These are phyloP conservation scores for Aspergillus melleus DNA, from an alignment of 2,329 filamentous ascomycete species.

Conservation along the genomic window DNA sequence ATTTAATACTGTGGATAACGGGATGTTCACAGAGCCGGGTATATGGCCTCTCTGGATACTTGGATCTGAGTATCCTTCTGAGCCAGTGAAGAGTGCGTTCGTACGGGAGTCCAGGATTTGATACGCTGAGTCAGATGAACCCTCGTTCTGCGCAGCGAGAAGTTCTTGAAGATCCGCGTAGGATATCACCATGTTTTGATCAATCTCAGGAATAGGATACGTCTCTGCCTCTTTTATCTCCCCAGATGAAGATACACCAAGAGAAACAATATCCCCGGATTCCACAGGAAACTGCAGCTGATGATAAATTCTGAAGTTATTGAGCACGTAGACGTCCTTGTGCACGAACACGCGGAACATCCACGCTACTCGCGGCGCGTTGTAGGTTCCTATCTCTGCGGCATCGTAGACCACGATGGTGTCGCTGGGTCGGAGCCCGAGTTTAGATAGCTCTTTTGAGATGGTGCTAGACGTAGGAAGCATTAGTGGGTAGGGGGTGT, in stretches of 20 bases:
- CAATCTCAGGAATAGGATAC: constrained; percentile 6
- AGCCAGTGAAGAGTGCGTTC: constrained; percentile 20
- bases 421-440: constrained; percentile 24
- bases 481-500: constrained; percentile 29
- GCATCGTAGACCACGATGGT: constrained; percentile 32
- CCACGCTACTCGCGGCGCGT: constrained; percentile 31
- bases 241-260: neutral
- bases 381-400: constrained; percentile 29
- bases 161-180: constrained; percentile 18
- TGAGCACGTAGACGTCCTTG: constrained; percentile 27
- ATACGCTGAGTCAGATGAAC: neutral
- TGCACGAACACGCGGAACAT: constrained; percentile 29
- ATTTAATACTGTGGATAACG: constrained; percentile 20
- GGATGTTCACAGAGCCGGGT: constrained; percentile 27
- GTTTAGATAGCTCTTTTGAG: constrained; percentile 16
- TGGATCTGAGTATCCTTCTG: constrained; percentile 16
- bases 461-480: constrained; percentile 26
- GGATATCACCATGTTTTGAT: constrained; percentile 8
- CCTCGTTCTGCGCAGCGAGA: neutral
- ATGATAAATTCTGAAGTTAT: constrained; percentile 30
- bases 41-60: constrained; percentile 26
- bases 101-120: constrained; percentile 26
- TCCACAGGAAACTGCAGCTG: constrained; percentile 19
- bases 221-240: neutral
- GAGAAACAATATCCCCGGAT: constrained; percentile 1